Evolutionary conservation across 345 rosid genomes (phyloP).

Genomic region (Lumnitzera racemosa): DNA sequence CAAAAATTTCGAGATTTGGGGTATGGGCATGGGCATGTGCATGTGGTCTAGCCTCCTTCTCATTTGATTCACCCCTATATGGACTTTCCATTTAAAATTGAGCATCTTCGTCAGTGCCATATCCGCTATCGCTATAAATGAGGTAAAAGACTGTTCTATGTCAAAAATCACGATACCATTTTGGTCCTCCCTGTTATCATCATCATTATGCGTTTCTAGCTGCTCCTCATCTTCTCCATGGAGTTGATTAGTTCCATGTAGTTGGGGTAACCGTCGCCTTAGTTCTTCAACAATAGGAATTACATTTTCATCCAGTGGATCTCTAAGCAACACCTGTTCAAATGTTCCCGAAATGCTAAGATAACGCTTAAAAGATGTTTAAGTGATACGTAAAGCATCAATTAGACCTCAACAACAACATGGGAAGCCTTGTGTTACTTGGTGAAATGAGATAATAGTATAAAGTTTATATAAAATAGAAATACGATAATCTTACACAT

Average conservation of each 20-base stretch:
- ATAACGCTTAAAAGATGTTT: no score
- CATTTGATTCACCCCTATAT: no score
- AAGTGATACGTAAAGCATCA: not conserved
- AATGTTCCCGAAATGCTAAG: not conserved
- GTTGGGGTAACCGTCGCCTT: slow-evolving; percentile 32
- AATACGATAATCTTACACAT: not conserved
- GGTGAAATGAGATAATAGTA: not conserved
- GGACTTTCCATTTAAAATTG: not conserved
- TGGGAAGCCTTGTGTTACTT: not conserved
- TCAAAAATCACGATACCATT: slow-evolving; percentile 12
- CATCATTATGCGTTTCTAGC: slow-evolving; percentile 19
- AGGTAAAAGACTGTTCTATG: not conserved
- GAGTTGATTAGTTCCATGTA: slow-evolving; percentile 15
- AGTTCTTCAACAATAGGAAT: slow-evolving; percentile 45
- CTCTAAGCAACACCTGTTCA: slow-evolving; percentile 41
- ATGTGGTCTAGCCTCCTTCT: no score
- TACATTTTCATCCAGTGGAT: slow-evolving; percentile 41
- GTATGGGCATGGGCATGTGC: no score
- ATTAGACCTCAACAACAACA: not conserved
- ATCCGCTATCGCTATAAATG: not conserved
- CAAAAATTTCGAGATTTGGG: no score
- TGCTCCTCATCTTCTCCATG: slow-evolving; percentile 36
- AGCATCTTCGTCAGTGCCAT: not conserved
- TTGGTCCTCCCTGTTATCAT: slow-evolving; percentile 17
- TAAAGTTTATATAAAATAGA: not conserved